Evolutionary conservation across 1,284 basidiomycete species (phyloP).

Genomic region (Agaricales sp.): DNA sequence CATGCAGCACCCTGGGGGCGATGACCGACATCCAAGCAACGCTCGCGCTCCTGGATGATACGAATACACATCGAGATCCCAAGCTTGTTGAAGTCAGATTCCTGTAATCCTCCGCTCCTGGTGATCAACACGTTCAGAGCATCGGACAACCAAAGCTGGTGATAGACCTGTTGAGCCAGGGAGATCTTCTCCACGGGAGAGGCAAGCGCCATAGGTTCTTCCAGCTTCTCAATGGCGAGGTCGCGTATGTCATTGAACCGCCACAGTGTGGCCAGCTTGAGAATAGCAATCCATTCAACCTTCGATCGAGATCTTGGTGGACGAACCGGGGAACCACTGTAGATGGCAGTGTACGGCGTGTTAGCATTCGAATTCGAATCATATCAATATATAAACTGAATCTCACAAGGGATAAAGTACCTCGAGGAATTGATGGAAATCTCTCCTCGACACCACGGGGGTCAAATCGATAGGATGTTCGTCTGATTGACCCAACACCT

Average conservation of each 20-base stretch:
- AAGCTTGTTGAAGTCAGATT: neutral
- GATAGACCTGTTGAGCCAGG: neutral
- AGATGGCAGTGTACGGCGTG: too few species aligned
- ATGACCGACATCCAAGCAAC: neutral
- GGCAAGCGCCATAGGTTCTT: neutral
- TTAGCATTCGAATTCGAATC: neutral
- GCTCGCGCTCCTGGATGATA: neutral
- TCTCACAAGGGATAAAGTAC: neutral
- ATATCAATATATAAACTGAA: neutral
- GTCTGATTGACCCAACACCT: neutral
- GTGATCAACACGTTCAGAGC: neutral
- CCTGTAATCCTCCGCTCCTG: neutral
- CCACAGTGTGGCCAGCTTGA: neutral
- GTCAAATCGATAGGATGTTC: neutral
- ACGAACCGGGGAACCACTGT: neutral
- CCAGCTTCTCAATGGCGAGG: neutral
- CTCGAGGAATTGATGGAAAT: neutral
- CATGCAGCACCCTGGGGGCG: neutral
- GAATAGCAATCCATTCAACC: neutral
- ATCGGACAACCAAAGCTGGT: neutral
- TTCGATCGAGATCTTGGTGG: neutral
- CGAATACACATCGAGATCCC: neutral
- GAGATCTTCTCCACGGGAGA: neutral
- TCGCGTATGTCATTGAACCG: neutral
- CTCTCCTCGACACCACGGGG: neutral